Evolutionary conservation across 202 grass and related monocot species (phyloP), one percentile per base, ranked within the genome.

Genomic region (Panicum virgatum): DNA sequence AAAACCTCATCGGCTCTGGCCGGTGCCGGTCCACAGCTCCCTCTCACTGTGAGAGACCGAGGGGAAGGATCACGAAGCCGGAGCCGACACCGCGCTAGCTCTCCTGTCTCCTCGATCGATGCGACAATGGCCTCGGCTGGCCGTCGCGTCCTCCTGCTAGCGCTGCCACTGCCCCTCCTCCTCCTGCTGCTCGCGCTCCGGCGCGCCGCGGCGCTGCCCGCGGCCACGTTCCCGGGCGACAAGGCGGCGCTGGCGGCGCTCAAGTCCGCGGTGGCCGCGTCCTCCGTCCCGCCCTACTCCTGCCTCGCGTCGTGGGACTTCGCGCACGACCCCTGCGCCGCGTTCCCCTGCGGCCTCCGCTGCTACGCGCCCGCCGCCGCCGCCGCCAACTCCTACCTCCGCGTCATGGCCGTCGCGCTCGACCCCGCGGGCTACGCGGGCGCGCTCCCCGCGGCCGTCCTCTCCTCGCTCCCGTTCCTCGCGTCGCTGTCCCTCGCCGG

Each of bases 251-350:
- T 92, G 9, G 80, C 75, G 59, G 42, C 79, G 52, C 79, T 92
- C 3, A 86, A 70, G 59, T 45, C 79, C 11, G 72, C 82, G 36
- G 78, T 88, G 61, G 52, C 73, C n/a, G 37, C 62, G 12, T 65
- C 77, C 62, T 80, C 89, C 62, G 10, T 88, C 67, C 86, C 69
- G 44, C 22, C 79, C 5, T 69, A 56, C 74, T 88, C 90, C 68
- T 91, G 90, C 90, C 90, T 91, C 69, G 83, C 82, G 45, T 64
- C 86, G 25, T 92, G 90, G 90, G 79, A 88, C 83, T 83, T 88
- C 75, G 37, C 83, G 0, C 53, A 19, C 37, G 86, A 92, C 83
- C 90, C 90, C 23, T 92, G 90, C 79, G 47, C 79, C 1, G 6
- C 54, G 23, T 92, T 92, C 79, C 69, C 83, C 30, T 91, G 90